Evolutionary conservation across 1,284 basidiomycete species (phyloP), one percentile per base, ranked within the genome.

Genomic region (Puccinia brachypodii): DNA sequence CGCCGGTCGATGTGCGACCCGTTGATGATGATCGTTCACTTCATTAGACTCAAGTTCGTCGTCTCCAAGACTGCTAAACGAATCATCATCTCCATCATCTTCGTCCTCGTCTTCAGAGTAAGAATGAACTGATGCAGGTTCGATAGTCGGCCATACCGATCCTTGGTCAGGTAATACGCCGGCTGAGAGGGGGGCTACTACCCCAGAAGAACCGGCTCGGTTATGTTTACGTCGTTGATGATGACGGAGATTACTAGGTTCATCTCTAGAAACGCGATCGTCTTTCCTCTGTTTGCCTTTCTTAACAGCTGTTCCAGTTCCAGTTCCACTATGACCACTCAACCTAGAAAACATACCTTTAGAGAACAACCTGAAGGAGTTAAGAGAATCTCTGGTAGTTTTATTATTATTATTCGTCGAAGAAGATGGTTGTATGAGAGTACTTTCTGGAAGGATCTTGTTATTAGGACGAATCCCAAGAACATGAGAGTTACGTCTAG

Each of bases 91-190:
- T n/a, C 38, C 40, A 0, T n/a, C 64, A 38, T 31, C 31, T 3
- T 68, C 64, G n/a, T n/a, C n/a, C n/a, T n/a, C n/a, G 47, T 50
- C 47, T 7, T 72, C 69, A 3, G 69, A 72, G 44, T 53, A 47
- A 11, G 68, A 31, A n/a, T 50, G 31, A 1, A 50, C 19, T n/a
- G 69, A 72, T 16, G 50, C 13, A 1, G 69, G 69, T n/a, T 50
- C 25, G 42, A 72, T 72, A 42, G 69, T 72, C 14, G 69, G 69
- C 69, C 69, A 72, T 6, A 72, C 31, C 16, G 69, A 72, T 16
- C n/a, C 25, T 16, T 72, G 44, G 14, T 44, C 25, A 8, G 44
- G 25, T 2, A 33, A 2, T 53, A 2, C 7, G 6, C 56, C 56
- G 56, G n/a, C 14, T 58, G 56, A 28, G 25, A 14, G 56, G 25